Percentiles rank a stretch among this genome's conserved stretches.
Evolutionary conservation across 306 rosid species (phyloP).

Genomic region (Spatholobus suberectus): DNA sequence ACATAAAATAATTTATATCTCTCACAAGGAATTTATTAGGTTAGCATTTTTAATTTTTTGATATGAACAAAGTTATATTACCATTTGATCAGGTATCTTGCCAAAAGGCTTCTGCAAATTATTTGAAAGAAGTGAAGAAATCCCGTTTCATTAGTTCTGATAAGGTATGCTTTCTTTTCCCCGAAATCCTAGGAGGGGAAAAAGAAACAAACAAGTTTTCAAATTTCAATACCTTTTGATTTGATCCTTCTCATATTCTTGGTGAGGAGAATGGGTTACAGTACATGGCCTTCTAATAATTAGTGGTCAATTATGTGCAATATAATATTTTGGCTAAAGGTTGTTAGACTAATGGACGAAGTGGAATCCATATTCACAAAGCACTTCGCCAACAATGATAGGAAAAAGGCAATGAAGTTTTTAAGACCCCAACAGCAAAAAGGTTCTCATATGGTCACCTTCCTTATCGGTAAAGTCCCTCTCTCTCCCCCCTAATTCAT

Average conservation of each 20-base stretch:
- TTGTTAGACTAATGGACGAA: slow-evolving; percentile 89
- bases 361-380: slow-evolving; percentile 90
- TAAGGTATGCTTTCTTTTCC: slow-evolving; percentile 53
- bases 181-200: not conserved
- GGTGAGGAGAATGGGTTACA: slow-evolving; percentile 26
- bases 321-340: slow-evolving; percentile 54
- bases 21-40: not conserved
- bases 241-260: not conserved
- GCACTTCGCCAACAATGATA: slow-evolving; percentile 90
- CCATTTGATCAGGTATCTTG: slow-evolving; percentile 68
- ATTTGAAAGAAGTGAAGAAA: slow-evolving; percentile 79
- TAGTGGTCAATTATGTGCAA: slow-evolving; percentile 4
- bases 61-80: not conserved
- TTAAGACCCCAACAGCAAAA: slow-evolving; percentile 78
- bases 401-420: slow-evolving; percentile 94
- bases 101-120: slow-evolving; percentile 70
- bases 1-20: not conserved
- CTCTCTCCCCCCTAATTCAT: slow-evolving; percentile 12
- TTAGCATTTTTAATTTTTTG: not conserved
- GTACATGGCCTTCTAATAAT: slow-evolving; percentile 30
- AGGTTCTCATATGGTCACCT: slow-evolving; percentile 88
- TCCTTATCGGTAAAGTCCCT: slow-evolving; percentile 79
- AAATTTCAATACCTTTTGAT: slow-evolving; percentile 1
- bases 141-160: slow-evolving; percentile 84
- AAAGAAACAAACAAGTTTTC: slow-evolving; percentile 5